A percentile compares a stretch with the other conserved stretches of the same genome.
These are phyloP conservation scores for Pyrrhoderma lamaoense DNA, from an alignment of 1,284 basidiomycete genomes.

Conservation along the genomic window DNA sequence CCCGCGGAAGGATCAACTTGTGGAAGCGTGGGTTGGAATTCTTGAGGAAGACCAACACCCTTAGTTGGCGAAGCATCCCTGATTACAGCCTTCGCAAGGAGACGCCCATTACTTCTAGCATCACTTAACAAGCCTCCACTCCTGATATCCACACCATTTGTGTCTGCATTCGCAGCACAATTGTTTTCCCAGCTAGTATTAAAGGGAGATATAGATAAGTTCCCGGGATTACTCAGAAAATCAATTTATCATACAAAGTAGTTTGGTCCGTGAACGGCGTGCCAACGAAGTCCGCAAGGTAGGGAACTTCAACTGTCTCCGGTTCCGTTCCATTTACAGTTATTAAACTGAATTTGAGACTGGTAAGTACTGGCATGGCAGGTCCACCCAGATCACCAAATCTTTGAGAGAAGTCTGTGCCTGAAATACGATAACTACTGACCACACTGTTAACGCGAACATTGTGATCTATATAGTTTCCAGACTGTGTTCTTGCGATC, in stretches of 20 bases:
- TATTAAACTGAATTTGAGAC: conserved; percentile 41
- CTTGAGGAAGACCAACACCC: conserved; percentile 41
- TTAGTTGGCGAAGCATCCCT: conserved; percentile 36
- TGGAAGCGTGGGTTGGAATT: conserved; percentile 42
- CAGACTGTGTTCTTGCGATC: conserved; percentile 49
- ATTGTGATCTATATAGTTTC: conserved; percentile 57
- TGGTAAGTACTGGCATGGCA: conserved; percentile 38
- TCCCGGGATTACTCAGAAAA: background rate
- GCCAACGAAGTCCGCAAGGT: conserved; percentile 42
- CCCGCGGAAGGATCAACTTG: conserved; percentile 40
- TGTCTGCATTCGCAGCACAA: conserved; percentile 45
- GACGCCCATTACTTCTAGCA: conserved; percentile 21
- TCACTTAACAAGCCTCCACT: conserved; percentile 13
- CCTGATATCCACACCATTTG: conserved; percentile 51
- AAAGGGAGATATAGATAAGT: background rate
- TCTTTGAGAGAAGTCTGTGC: conserved; percentile 44
- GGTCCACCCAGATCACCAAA: conserved; percentile 54
- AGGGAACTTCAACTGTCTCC: conserved; percentile 49
- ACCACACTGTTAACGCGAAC: conserved; percentile 59
- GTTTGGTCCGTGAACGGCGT: conserved; percentile 41
- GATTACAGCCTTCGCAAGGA: conserved; percentile 34
- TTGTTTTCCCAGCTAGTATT: conserved; percentile 48
- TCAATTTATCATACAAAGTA: conserved; percentile 39
- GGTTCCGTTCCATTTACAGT: conserved; percentile 37
- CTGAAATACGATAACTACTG: conserved; percentile 48